phyloP scores from a whole-genome alignment of 2,329 filamentous ascomycete genomes.

The Macrophomina pseudophaseolina region DNA sequence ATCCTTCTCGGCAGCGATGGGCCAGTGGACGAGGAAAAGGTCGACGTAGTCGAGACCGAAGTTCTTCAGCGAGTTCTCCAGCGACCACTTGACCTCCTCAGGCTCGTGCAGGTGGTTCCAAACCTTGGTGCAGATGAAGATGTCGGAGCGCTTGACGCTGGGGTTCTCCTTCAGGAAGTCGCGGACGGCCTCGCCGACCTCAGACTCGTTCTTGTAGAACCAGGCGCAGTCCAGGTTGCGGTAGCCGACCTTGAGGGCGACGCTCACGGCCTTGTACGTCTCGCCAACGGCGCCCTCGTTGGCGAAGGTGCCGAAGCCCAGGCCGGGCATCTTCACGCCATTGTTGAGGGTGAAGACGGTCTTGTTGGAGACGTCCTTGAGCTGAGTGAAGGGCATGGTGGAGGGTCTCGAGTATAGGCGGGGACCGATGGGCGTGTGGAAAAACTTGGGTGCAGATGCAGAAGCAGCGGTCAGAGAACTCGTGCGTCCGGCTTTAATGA shows the following conservation, averaged over 20 bases:
- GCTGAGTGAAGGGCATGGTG: conserved; percentile 25
- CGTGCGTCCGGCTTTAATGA: conserved; percentile 12
- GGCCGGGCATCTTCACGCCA: conserved; percentile 67
- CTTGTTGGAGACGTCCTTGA: conserved; percentile 33
- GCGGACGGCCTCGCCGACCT: conserved; percentile 69
- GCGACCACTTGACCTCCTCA: conserved; percentile 65
- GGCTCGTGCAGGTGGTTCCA: conserved; percentile 60
- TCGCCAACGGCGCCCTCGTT: conserved; percentile 67
- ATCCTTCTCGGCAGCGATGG: conserved; percentile 58
- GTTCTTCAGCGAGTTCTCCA: conserved; percentile 67
- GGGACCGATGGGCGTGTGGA: conserved; percentile 5
- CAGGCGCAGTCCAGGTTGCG: conserved; percentile 72
- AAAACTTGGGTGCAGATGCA: conserved; percentile 17
- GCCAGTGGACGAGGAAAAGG: conserved; percentile 71
- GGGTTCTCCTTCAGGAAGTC: conserved; percentile 63
- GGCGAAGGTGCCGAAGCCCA: conserved; percentile 76
- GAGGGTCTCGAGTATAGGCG: not conserved
- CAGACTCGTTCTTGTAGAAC: conserved; percentile 73
- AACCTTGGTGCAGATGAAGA: conserved; percentile 80
- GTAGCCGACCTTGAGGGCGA: conserved; percentile 65
- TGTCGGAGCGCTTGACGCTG: conserved; percentile 60
- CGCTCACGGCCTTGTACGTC: conserved; percentile 61
- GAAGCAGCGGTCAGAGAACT: conserved; percentile 24
- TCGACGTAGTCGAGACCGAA: conserved; percentile 69
- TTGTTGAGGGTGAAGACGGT: conserved; percentile 61